These are phyloP conservation scores for Colletotrichum sp. DNA, from an alignment of 2,329 filamentous ascomycete genomes.

Conservation along the genomic window DNA sequence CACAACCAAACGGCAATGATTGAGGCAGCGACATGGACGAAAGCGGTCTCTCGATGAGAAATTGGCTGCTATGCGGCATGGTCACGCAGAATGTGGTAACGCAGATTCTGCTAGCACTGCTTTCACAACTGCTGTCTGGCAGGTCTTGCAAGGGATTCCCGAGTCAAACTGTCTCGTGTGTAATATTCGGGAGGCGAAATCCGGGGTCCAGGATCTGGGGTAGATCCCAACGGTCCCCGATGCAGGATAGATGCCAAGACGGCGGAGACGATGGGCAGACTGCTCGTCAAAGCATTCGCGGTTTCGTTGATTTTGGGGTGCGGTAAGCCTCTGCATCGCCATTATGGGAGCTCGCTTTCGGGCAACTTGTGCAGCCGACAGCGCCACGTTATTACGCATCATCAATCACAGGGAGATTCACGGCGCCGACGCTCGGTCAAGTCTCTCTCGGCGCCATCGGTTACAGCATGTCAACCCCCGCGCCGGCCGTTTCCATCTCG, in stretches of 20 bases:
- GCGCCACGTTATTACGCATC: background rate
- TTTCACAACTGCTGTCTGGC: background rate
- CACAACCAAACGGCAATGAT: background rate
- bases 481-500: background rate
- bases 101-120: background rate
- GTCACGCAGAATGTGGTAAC: background rate
- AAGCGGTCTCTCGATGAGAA: background rate
- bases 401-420: background rate
- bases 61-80: background rate
- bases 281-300: background rate
- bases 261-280: background rate
- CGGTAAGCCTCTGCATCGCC: background rate
- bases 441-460: background rate
- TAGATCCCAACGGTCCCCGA: background rate
- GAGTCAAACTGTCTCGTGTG: background rate
- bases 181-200: background rate
- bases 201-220: background rate
- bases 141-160: background rate
- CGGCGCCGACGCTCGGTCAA: background rate
- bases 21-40: background rate
- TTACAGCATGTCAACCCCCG: background rate
- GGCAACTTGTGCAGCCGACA: background rate
- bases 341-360: background rate
- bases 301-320: background rate
- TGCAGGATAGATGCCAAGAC: background rate